Evolutionary conservation across 495 filamentous ascomycete genomes (phyloP), one percentile per base, ranked within the genome.

Genomic region (Xylaria nigripes): DNA sequence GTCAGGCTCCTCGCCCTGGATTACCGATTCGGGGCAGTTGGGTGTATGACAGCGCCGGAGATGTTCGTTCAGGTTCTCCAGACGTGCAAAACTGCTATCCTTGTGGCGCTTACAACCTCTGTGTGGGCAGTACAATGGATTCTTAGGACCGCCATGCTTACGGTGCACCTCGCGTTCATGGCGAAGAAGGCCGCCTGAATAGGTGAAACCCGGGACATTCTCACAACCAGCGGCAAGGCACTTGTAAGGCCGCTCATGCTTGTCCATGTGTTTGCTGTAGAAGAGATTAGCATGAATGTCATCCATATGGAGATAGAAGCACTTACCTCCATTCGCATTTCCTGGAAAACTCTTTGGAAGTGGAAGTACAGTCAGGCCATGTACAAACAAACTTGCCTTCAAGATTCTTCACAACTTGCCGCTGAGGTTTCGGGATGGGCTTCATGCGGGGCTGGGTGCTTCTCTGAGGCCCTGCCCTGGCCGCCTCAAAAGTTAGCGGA

Each of bases 271-370:
- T 72, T 95, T 92, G 54, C 90, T 91, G 58, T 34, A 56, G 60
- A 24, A 43, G 40, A 50, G 16, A 34, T 55, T 16, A 24, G 23
- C 38, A 24, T 48, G 24, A 29, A 24, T 24, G 16, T 16, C 21
- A 54, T 9, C 6, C n/a, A 21, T 5, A 18, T 19, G 19, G 15
- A 40, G 7, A 36, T 24, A 45, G 45, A 24, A 30, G 32, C 21
- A 78, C 89, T 81, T 73, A 92, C 89, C 81, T 89, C 88, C 88
- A 96, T 75, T 96, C 90, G 69, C 90, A 96, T 54, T 87, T 90
- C 55, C 90, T 81, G 32, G 79, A 72, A 61, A 95, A 95, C 6
- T 74, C 81, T 15, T 78, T 79, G 23, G 76, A 67, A 2, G 72
- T 68, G 21, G 78, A 69, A 23, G 66, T 70, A 56, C 86, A 89